Base-by-base conservation (phyloP, 2,329 filamentous ascomycete genomes). In the Aspergillus luchuensis region DNA sequence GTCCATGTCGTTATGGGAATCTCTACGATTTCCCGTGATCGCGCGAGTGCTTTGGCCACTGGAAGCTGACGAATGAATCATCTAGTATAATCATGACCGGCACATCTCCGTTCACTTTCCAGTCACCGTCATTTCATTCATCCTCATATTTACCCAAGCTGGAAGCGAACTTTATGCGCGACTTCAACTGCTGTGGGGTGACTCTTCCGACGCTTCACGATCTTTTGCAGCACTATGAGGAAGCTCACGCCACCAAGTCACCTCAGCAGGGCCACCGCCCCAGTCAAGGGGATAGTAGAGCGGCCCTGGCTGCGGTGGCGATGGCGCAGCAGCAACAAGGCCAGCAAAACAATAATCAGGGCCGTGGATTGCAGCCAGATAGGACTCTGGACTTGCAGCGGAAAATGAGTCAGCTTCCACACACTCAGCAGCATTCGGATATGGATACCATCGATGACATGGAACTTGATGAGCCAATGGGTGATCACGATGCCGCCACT, bases 111-210 rank as follows among this genome's bases (percentile, higher is more conserved):
- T 96, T 94, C 72, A 84, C 87, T 61, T 88, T 93, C 70, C 90
- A 93, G 76, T 96, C 93, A n/a, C 92, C 95, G 0, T 97, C 94
- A 1, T 96, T 92, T 71, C 94, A 98, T 77, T 98, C 94, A 1
- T 96, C 93, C 6, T 98, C 95, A 25, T 98, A 98, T 74, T 85
- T 97, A 1, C 94, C 93, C 8, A 97, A 97, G 77, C 87, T 97
- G 73, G 95, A 99, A 78, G 94, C 94, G 63, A 95, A 94, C 73
- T 99, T 97, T 76, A 96, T 98, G 91, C 90, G 90, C 77, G 93
- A 98, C 79, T 98, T 98, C 79, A 90, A 90, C 56, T 99, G 95
- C 80, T 99, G 95, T 79, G 92, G 92, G 71, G 86, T 91, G 70
- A 94, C 89, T 33, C 85, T 97, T 67, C 90, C 93, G 23, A 96